A percentile compares a stretch with the other conserved stretches of the same genome.
phyloP scores from a whole-genome alignment of 345 rosid species.

The Brassica napus region Da-Ae NC_063434.1:26067001-26067500 shows the following conservation, averaged over 20 bases:
- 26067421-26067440: conserved; percentile 69
- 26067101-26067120: conserved; percentile 53
- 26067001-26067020: background rate
- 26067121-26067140: conserved; percentile 68
- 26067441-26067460: background rate
- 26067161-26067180: conserved; percentile 90
- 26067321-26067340: conserved; percentile 85
- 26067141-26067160: conserved; percentile 86
- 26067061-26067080: conserved; percentile 70
- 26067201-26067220: conserved; percentile 91
- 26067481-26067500: conserved; percentile 20
- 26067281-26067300: conserved; percentile 14
- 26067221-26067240: conserved; percentile 47
- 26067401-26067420: conserved; percentile 79
- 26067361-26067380: conserved; percentile 80
- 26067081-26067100: conserved; percentile 64
- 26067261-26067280: conserved; percentile 1
- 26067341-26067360: conserved; percentile 84
- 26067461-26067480: background rate
- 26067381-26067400: conserved; percentile 90
- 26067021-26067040: conserved; percentile 17
- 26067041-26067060: conserved; percentile 57
- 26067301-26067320: conserved; percentile 79
- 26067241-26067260: background rate
- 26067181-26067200: conserved; percentile 82